Evolutionary conservation across 306 rosid genomes (phyloP).

Genomic region (Pyrus pyrifolia): DNA sequence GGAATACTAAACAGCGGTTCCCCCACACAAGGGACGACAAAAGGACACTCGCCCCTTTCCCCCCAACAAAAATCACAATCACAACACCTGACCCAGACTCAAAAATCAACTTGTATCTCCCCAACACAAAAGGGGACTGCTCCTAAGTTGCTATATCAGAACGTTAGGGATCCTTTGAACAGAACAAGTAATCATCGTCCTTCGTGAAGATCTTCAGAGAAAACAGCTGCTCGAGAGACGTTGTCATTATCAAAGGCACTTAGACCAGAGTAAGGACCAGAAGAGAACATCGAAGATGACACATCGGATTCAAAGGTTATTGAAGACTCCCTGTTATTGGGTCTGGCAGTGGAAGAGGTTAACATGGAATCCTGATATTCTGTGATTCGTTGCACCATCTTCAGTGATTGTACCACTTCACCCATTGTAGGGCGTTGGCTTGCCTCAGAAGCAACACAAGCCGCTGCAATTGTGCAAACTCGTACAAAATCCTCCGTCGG

Average conservation of each 20-base stretch:
- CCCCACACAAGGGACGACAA: slow-evolving; percentile 20
- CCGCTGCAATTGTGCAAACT: slow-evolving; percentile 94
- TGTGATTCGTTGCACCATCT: slow-evolving; percentile 88
- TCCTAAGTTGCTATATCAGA: slow-evolving; percentile 6
- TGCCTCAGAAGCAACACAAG: slow-evolving; percentile 97
- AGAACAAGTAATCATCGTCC: slow-evolving; percentile 53
- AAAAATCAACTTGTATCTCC: slow-evolving; percentile 17
- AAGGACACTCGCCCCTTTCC: slow-evolving; percentile 2
- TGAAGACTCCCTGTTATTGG: slow-evolving; percentile 76
- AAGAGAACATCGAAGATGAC: slow-evolving; percentile 88
- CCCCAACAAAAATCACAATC: slow-evolving; percentile 19
- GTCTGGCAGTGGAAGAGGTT: slow-evolving; percentile 55
- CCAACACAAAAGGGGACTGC: slow-evolving; percentile 16
- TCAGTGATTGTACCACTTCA: slow-evolving; percentile 96
- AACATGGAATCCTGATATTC: slow-evolving; percentile 55
- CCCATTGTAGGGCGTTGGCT: slow-evolving; percentile 98
- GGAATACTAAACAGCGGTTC: slow-evolving; percentile 22
- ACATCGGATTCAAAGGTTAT: slow-evolving; percentile 83
- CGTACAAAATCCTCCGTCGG: slow-evolving; percentile 84
- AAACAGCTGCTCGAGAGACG: slow-evolving; percentile 68
- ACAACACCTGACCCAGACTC: slow-evolving; percentile 18
- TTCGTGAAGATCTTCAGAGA: slow-evolving; percentile 98
- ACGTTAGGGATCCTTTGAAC: slow-evolving; percentile 10
- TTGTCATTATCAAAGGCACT: slow-evolving; percentile 76
- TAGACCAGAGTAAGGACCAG: slow-evolving; percentile 89